Base-by-base conservation (phyloP, 2,329 filamentous ascomycete genomes). In the Aspergillus thermomutatus region DNA sequence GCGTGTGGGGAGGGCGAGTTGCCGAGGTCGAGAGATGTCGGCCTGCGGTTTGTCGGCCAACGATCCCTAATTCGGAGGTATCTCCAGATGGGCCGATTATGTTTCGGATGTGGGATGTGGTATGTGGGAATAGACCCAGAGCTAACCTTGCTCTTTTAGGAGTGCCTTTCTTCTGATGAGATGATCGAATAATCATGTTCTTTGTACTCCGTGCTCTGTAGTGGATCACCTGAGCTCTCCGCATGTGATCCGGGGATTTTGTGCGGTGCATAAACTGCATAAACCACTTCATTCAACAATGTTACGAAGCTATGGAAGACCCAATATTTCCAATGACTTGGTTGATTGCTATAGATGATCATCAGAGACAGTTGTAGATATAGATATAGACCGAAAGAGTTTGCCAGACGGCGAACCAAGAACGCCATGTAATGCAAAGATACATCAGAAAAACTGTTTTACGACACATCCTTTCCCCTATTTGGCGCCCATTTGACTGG, bases 21-120 rank as follows among this genome's bases (percentile, higher is more conserved):
- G 66, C 69, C 69, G 69, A 72, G 69, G 69, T 70, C 62, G 60
- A 56, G 48, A 23, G 23, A 3, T 14, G 40, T 21, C 40, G 19
- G 40, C 31, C 23, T 11, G 23, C 21, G 9, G 11, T 14, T 25
- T 11, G 19, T 46, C 43, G 43, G 43, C 10, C 43, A 26, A 9
- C 3, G 43, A 46, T 46, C 21, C 43, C 43, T 14, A 46, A 25
- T 46, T 46, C 10, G 43, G 23, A 46, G 43, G 9, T 46, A 46
- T 7, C 23, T 46, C 43, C 43, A 46, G 43, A 45, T 21, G 21
- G 41, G 10, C 41, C 41, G 41, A 45, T 23, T 7, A 17, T 11
- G 4, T 45, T 45, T 23, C 41, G 8, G 41, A 23, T 17, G 11
- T 46, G 10, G 19, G 3, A 3, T 46, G 14, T 46, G 43, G 28